These are phyloP conservation scores for Boletus smithii DNA, from an alignment of 1,284 basidiomycete species.

Conservation along the genomic window DNA sequence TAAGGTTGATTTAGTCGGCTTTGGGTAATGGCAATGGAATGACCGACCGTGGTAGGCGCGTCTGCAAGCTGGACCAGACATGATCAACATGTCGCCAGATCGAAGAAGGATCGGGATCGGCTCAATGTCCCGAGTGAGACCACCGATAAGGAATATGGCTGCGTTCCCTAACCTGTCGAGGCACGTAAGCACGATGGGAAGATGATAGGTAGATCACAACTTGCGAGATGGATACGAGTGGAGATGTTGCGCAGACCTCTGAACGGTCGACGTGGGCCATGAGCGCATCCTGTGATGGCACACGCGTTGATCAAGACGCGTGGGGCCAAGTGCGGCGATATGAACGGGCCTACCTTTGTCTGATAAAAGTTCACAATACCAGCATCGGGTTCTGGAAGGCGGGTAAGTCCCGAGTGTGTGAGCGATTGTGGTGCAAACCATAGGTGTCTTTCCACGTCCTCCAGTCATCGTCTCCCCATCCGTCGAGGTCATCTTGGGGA, in stretches of 20 bases:
- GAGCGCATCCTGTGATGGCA: constrained; percentile 65
- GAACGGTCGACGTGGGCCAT: constrained; percentile 94
- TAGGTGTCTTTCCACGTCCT: constrained; percentile 70
- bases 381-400: constrained; percentile 73
- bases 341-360: constrained; percentile 45
- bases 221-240: constrained; percentile 87
- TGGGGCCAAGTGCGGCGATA: no score
- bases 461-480: constrained; percentile 64
- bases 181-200: neutral
- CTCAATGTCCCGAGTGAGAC: constrained; percentile 67
- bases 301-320: neutral
- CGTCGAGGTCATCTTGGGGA: constrained; percentile 32
- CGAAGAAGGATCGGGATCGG: constrained; percentile 79
- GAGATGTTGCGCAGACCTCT: constrained; percentile 81
- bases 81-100: constrained; percentile 87
- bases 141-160: constrained; percentile 86
- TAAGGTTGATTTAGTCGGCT: neutral
- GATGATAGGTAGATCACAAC: constrained; percentile 24
- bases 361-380: constrained; percentile 95
- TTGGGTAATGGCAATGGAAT: neutral
- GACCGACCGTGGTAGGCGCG: constrained; percentile 79
- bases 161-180: constrained; percentile 76
- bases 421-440: constrained; percentile 41
- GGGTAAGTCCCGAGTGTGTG: neutral
- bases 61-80: constrained; percentile 82